Percentiles rank a stretch among this genome's conserved stretches.
phyloP scores from a whole-genome alignment of 2,329 filamentous ascomycete species.

The Grosmannia clavigera region DNA sequence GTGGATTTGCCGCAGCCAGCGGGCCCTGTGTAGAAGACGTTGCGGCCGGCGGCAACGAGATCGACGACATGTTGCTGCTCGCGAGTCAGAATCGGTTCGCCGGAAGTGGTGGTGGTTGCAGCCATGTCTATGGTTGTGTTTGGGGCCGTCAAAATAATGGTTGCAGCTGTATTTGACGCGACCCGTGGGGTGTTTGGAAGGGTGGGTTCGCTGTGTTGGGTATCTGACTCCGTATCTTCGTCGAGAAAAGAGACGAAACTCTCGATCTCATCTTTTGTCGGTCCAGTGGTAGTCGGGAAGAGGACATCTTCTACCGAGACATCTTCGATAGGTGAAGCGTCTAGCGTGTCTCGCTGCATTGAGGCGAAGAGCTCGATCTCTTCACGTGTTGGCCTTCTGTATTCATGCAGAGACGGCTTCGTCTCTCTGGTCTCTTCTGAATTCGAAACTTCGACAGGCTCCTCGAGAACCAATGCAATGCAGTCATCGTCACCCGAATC shows the following conservation, averaged over 20 bases:
- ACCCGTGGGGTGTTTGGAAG: not conserved
- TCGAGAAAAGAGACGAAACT: not conserved
- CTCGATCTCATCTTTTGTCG: not conserved
- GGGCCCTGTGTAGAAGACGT: conserved; percentile 53
- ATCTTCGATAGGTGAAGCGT: not conserved
- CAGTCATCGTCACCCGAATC: not conserved
- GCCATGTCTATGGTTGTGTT: too few relatives aligned
- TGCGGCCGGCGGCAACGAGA: conserved; percentile 35
- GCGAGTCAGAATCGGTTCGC: not conserved
- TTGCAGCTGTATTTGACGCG: not conserved
- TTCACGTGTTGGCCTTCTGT: not conserved
- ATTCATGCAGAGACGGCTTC: not conserved
- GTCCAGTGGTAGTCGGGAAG: not conserved
- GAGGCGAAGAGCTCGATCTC: not conserved
- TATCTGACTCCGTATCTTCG: not conserved
- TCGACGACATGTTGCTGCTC: conserved; percentile 38
- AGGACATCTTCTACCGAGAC: not conserved
- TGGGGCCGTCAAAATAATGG: not conserved
- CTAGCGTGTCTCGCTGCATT: not conserved
- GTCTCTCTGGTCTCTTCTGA: not conserved
- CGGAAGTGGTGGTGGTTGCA: too few relatives aligned
- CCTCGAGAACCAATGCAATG: not conserved
- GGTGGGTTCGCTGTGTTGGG: not conserved
- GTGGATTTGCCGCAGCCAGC: conserved; percentile 49
- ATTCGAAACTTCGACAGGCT: not conserved